phyloP scores from a whole-genome alignment of 768 basidiomycete genomes.

The Amanita jacksonii region DNA sequence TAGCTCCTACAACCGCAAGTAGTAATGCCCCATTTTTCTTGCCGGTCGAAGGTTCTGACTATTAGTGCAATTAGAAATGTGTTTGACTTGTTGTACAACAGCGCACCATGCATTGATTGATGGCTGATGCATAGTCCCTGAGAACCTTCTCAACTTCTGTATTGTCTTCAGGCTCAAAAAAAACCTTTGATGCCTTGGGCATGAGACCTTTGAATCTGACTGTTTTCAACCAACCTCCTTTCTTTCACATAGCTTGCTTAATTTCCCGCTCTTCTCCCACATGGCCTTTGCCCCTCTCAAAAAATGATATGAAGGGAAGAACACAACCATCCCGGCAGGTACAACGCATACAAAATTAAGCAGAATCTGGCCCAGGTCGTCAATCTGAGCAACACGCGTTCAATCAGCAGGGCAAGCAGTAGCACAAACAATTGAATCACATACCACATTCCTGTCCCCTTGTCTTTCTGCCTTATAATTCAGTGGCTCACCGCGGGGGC shows the following conservation, averaged over 20 bases:
- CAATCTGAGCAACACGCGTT: slow-evolving; percentile 37
- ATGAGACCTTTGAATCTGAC: not conserved
- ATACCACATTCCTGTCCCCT: slow-evolving; percentile 51
- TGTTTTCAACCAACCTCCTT: slow-evolving; percentile 49
- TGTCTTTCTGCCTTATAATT: slow-evolving; percentile 79
- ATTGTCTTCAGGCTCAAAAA: slow-evolving; percentile 76
- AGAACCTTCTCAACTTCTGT: slow-evolving; percentile 66
- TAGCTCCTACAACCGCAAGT: slow-evolving; percentile 93
- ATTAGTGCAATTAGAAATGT: not conserved
- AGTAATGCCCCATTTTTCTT: slow-evolving; percentile 63
- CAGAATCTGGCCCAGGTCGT: slow-evolving; percentile 77
- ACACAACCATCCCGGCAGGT: slow-evolving; percentile 86
- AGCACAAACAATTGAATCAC: slow-evolving; percentile 15
- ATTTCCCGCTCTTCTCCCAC: slow-evolving; percentile 56
- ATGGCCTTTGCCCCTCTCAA: slow-evolving; percentile 52
- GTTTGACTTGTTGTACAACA: not conserved
- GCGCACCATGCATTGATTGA: not conserved
- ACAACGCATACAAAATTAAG: slow-evolving; percentile 72
- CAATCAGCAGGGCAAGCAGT: slow-evolving; percentile 2
- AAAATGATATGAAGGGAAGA: slow-evolving; percentile 88
- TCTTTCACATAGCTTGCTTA: slow-evolving; percentile 55
- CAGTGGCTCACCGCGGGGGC: slow-evolving; percentile 64
- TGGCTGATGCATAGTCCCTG: slow-evolving; percentile 56
- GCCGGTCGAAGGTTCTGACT: slow-evolving; percentile 12
- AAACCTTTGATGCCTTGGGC: slow-evolving; percentile 45